Conservation (phyloP, 805 yeast genomes). For the Sungouiozyma intestinalis region DNA sequence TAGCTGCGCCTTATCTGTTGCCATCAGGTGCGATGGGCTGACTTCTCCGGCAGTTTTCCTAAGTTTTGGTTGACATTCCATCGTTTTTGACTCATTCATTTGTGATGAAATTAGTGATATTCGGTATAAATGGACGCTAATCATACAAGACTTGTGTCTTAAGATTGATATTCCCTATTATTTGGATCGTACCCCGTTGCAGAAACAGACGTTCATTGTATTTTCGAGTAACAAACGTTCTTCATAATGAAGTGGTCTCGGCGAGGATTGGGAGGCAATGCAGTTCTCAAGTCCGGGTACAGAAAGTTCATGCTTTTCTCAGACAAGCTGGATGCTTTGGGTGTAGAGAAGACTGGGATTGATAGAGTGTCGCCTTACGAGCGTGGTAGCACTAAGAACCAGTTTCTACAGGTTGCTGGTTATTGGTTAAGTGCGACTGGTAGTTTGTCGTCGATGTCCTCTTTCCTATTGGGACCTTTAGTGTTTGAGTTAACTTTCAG, state of each 20-base stretch:
- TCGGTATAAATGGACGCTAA: no score
- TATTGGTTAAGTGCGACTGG: constrained; percentile 83
- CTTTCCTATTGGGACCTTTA: constrained; percentile 67
- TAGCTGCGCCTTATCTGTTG: no score
- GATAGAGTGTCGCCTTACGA: constrained; percentile 64
- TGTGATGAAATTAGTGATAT: no score
- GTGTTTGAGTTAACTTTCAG: constrained; percentile 58
- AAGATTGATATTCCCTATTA: no score
- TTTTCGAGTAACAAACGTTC: no score
- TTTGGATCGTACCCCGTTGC: no score
- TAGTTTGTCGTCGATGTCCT: constrained; percentile 81
- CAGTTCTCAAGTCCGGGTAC: background rate
- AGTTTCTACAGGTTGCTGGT: constrained; percentile 45
- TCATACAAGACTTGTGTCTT: no score
- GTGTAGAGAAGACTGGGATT: constrained; percentile 74
- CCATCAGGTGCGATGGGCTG: background rate
- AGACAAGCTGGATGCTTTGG: constrained; percentile 38
- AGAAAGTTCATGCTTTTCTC: constrained; percentile 24
- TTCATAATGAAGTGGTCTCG: background rate
- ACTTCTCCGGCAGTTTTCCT: no score
- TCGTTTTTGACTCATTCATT: no score
- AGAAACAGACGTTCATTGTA: no score
- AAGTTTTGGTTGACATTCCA: no score
- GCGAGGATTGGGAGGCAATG: background rate
- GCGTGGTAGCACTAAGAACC: constrained; percentile 35